These are phyloP conservation scores for Cardamine occulta DNA, from an alignment of 345 rosid genomes.

Conservation along the genomic window DNA sequence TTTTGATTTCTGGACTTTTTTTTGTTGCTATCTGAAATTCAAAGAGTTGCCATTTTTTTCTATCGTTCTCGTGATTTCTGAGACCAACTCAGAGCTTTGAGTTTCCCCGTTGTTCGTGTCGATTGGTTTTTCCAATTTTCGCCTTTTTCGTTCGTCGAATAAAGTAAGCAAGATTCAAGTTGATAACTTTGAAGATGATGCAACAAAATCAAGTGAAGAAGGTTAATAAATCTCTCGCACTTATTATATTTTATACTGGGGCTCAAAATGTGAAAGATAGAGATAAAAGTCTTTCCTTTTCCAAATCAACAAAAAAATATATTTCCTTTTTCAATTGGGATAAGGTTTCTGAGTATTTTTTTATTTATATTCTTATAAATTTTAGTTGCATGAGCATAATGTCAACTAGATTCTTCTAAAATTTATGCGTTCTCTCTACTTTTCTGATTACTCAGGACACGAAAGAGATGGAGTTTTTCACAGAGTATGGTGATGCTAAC, in stretches of 20 bases:
- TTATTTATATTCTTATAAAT: background rate
- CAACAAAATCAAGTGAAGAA: constrained; percentile 44
- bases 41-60: background rate
- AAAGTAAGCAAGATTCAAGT: constrained; percentile 5
- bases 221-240: constrained; percentile 9
- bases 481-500: constrained; percentile 95
- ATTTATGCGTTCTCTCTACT: background rate
- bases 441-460: constrained; percentile 48
- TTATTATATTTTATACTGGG: background rate
- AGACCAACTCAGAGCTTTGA: background rate
- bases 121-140: background rate
- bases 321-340: constrained; percentile 8
- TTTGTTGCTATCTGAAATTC: constrained; percentile 15
- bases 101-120: constrained; percentile 8
- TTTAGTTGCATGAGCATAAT: constrained; percentile 9
- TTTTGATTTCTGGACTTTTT: background rate
- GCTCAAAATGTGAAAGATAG: background rate
- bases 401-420: background rate
- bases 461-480: constrained; percentile 87
- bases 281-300: background rate
- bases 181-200: constrained; percentile 30
- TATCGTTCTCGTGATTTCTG: background rate
- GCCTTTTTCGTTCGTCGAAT: background rate
- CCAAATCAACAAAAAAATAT: no score
- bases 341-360: background rate